Conservation (phyloP, 495 filamentous ascomycete species). For the Penicillium longicatenatum region DNA sequence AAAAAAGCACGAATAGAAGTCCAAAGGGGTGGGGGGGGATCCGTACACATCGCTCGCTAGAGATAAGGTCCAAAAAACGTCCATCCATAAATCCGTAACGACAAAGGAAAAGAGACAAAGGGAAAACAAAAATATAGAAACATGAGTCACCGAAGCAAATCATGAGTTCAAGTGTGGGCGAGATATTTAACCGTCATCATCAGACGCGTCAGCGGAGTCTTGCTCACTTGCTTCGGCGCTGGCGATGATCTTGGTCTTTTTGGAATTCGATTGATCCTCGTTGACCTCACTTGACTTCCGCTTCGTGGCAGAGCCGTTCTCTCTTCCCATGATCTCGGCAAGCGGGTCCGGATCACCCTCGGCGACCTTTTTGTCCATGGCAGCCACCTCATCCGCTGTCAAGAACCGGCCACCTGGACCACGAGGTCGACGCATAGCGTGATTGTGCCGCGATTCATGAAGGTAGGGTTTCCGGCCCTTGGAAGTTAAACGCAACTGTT, state of each 20-base stretch:
- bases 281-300: constrained; percentile 52
- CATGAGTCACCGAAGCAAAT: constrained; percentile 1
- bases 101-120: constrained; percentile 29
- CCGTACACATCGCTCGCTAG: constrained; percentile 47
- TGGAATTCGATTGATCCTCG: constrained; percentile 44
- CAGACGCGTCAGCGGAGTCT: constrained; percentile 49
- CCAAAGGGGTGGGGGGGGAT: constrained; percentile 17
- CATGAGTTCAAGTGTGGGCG: constrained; percentile 1
- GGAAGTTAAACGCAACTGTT: constrained; percentile 83
- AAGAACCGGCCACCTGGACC: constrained; percentile 96
- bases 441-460: constrained; percentile 98
- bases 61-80: constrained; percentile 31
- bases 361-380: constrained; percentile 66
- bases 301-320: constrained; percentile 45
- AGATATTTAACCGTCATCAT: constrained; percentile 49
- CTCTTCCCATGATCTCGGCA: constrained; percentile 36
- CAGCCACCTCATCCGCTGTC: constrained; percentile 95
- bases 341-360: constrained; percentile 30
- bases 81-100: constrained; percentile 41
- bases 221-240: constrained; percentile 52
- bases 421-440: constrained; percentile 94
- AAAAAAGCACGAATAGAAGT: constrained; percentile 20
- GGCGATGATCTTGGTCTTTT: constrained; percentile 51
- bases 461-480: constrained; percentile 97
- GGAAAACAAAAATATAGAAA: constrained; percentile 15